Base-by-base conservation (phyloP, 176 grass and related monocot species). In the Canna indica region DNA sequence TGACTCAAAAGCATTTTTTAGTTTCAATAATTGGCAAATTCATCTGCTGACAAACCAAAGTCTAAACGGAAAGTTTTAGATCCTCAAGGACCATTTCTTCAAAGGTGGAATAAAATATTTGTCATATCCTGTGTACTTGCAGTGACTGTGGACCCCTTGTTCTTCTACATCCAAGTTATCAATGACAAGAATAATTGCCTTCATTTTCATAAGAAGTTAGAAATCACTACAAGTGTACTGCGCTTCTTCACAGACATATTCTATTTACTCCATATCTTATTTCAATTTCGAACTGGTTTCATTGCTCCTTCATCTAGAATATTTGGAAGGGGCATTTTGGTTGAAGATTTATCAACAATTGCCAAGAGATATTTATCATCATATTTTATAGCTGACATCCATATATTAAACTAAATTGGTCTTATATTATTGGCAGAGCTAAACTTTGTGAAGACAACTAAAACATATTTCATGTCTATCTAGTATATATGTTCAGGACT, bases 51-150 rank as follows among this genome's bases (percentile, higher is more conserved):
- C 66, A 77, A 88, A 77, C 67, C 30, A 58, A 83, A 76, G 45
- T 33, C 66, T 3, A 86, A 81, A 80, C 74, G 53, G 74, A 79
- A 59, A 86, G 70, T 84, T 77, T 85, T 96, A 64, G 76, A 96
- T 82, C 91, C 88, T 78, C 91, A 91, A 78, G 91, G 85, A 34
- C 88, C 85, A 18, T 96, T 96, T 83, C 76, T 96, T 38, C 77
- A 91, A 66, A 84, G 81, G 79, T 96, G 91, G 91, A 96, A 96
- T 73, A 96, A 88, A 78, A 88, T 96, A 82, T 91, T 96, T 68
- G 77, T 96, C 72, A 82, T 96, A 86, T 88, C 91, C 61, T 91
- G 91, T 78, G 80, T 96, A 48, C 58, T 86, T 69, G 81, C 91
- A 70, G 81, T 88, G 62, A 91, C 86, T 56, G 78, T 96, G 47